Conservation (phyloP, 1,139 yeast species). For the Lodderomyces margitis region DNA sequence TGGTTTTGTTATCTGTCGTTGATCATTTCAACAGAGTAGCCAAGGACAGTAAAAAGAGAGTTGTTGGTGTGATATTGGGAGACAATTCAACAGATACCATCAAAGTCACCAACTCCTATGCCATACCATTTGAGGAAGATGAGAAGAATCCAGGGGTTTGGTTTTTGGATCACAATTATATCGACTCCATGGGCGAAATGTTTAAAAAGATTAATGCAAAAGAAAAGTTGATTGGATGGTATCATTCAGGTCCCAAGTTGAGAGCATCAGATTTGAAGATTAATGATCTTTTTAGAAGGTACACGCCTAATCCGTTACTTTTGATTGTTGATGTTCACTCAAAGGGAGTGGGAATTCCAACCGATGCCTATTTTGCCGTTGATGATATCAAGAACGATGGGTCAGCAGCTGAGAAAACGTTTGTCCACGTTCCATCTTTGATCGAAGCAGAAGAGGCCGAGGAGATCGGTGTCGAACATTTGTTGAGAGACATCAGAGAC, state of each 20-base stretch:
- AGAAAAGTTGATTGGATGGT: conserved; percentile 97
- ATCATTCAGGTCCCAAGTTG: conserved; percentile 95
- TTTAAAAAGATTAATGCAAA: conserved; percentile 95
- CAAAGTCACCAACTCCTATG: conserved; percentile 74
- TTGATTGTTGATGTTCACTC: conserved; percentile 93
- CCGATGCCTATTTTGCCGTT: conserved; percentile 91
- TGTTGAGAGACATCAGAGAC: conserved; percentile 90
- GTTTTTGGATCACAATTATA: conserved; percentile 95
- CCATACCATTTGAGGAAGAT: conserved; percentile 96
- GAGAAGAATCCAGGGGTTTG: conserved; percentile 91
- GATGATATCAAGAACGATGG: conserved; percentile 98
- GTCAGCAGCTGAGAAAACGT: conserved; percentile 88
- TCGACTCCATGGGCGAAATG: conserved; percentile 97
- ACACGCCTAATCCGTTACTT: conserved; percentile 78
- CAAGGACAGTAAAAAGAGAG: conserved; percentile 68
- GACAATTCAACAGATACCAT: conserved; percentile 60
- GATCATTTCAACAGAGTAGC: conserved; percentile 92
- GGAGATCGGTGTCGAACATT: conserved; percentile 97
- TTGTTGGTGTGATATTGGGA: conserved; percentile 92
- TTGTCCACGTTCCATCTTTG: conserved; percentile 86
- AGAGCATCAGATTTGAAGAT: conserved; percentile 86
- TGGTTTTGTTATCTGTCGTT: conserved; percentile 89
- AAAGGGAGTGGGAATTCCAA: conserved; percentile 79
- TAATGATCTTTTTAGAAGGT: conserved; percentile 82
- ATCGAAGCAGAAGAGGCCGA: conserved; percentile 99